Conservation (phyloP, 768 basidiomycete genomes). For the Suillus occidentalis region DNA sequence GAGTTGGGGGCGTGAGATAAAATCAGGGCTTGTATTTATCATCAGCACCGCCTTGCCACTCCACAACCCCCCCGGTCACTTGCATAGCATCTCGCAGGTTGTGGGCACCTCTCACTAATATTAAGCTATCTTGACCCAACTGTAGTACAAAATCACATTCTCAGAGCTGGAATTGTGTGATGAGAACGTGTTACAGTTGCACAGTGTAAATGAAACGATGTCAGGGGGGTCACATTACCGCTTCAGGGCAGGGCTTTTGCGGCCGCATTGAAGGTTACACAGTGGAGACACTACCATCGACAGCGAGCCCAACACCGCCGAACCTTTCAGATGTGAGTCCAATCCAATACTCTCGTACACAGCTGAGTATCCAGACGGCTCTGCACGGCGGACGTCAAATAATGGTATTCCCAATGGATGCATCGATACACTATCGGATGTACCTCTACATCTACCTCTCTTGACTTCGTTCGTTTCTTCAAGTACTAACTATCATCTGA, state of each 20-base stretch:
- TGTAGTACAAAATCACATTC: background rate
- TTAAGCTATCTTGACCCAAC: background rate
- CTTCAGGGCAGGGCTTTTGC: constrained; percentile 31
- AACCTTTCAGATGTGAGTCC: constrained; percentile 41
- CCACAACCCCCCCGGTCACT: constrained; percentile 4
- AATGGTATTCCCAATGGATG: constrained; percentile 47
- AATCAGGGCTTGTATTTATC: constrained; percentile 9
- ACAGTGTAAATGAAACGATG: constrained; percentile 19
- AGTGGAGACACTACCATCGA: constrained; percentile 14
- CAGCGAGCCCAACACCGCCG: constrained; percentile 21
- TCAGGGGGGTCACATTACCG: constrained; percentile 9
- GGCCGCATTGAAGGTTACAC: background rate
- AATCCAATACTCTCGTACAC: background rate
- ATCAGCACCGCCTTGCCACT: constrained; percentile 5
- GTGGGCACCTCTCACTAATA: background rate
- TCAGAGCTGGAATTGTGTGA: constrained; percentile 9
- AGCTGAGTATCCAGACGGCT: background rate
- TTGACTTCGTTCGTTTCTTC: constrained; percentile 1
- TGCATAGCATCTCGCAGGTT: background rate
- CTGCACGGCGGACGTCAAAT: background rate
- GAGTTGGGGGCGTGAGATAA: background rate
- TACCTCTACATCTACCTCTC: constrained; percentile 14
- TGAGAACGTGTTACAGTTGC: background rate
- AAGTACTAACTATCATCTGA: constrained; percentile 27
- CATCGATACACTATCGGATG: constrained; percentile 39